Evolutionary conservation across 345 rosid genomes (phyloP), one percentile per base, ranked within the genome.

Genomic region (Populus simonii): DNA sequence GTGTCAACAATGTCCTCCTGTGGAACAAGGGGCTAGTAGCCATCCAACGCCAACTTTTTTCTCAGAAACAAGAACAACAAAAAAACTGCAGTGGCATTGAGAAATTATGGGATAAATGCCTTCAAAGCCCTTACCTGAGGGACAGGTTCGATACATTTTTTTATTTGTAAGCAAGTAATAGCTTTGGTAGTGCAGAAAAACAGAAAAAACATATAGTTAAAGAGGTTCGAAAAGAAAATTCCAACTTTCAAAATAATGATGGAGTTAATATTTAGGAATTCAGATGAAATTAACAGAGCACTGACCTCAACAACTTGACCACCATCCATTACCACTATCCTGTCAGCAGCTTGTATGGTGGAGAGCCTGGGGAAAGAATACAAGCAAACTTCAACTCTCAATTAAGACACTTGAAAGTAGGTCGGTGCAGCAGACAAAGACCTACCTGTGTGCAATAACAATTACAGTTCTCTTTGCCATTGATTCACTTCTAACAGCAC

Each of bases 361-460:
- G 99, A 96, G 72, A 96, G 96, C 88, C 98, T 95, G 89, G 72
- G 78, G 65, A 73, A 79, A 80, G 41, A 47, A 13, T 53, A 18
- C 33, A 41, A 49, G 79, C 63, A 81, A 78, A 78, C 70, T 78
- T 76, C 62, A 49, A 78, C 18, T 74, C 38, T 6, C 61, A 47
- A 59, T 59, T 45, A 27, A 29, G 53, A 27, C 27, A 55, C 13
- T 38, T n/a, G 6, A 35, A 49, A 66, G 68, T 61, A 57, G 70
- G 23, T 61, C 63, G 72, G 23, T 9, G 25, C 41, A 16, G 15
- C 0, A 38, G 36, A 15, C 70, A n/a, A 79, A 0, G 71, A 27
- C 71, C 16, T 72, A 90, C 99, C 94, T 90, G 84, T 93, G 99
- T 38, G 98, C 99, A 86, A 93, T 93, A 68, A 95, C 91, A 68